Base-by-base conservation (phyloP, 208 protist species). In the Trypanosoma conorhini region DNA sequence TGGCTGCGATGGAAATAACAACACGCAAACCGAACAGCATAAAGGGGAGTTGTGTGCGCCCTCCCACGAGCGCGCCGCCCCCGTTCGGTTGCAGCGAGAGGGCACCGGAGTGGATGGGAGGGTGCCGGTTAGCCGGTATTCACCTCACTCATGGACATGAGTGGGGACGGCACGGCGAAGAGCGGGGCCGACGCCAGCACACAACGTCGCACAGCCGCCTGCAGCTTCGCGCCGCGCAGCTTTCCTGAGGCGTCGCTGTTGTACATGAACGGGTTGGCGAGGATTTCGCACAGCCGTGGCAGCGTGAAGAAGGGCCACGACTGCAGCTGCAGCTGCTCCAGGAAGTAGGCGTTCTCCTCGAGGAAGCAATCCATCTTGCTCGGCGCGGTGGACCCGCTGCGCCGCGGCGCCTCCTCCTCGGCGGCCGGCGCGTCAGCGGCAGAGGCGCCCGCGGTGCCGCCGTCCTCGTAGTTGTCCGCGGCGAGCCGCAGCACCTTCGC, bases 311-410 rank as follows among this genome's bases (percentile, higher is more conserved):
- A 87, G 35, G 75, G 70, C 81, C 79, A 81, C 63, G 77, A 80
- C 60, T 88, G 76, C 68, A 82, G 76, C 66, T 73, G 61, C 54
- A 92, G 81, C 77, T 96, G 86, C 13, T 84, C 81, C 9, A 93
- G 1, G 10, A 96, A 70, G 64, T 96, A 96, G n/a, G 59, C 64
- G 68, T 87, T 94, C 64, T 96, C 88, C 76, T 94, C 83, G 24
- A 42, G 61, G 63, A 96, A 96, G 64, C 82, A 70, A 55, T 76
- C 76, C 56, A 68, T 59, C 48, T 70, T 69, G n/a, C 30, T 46
- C 0, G 42, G 13, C 9, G n/a, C 5, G 50, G 50, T 26, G 22
- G 50, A 12, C 10, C 7, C 59, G 21, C 59, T n/a, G 40, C 10
- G 15, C 50, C 35, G 50, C 26, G 35, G 19, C 24, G 3, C 26